These are phyloP conservation scores for Eucalyptus grandis DNA, from an alignment of 345 rosid species.

Conservation along the genomic window DNA sequence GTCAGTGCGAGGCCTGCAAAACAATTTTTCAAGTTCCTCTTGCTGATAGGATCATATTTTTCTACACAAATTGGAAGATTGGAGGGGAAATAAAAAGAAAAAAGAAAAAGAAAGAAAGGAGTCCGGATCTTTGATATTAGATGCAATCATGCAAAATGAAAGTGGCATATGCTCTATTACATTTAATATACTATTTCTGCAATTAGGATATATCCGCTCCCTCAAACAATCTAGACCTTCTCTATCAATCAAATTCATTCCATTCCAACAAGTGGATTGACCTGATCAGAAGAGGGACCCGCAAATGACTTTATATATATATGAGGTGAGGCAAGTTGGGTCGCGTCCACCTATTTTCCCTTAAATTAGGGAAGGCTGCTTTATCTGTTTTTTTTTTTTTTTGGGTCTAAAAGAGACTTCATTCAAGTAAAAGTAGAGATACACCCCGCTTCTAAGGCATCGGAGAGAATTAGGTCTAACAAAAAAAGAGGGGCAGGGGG, in stretches of 20 bases:
- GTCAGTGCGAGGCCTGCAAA: fast-evolving
- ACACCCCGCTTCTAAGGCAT: too few relatives aligned
- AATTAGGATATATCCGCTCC: background rate
- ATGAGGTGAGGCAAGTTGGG: background rate
- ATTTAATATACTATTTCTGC: background rate
- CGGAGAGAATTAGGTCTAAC: too few relatives aligned
- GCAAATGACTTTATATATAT: background rate
- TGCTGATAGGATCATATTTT: background rate
- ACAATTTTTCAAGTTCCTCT: too few relatives aligned
- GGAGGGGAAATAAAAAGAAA: too few relatives aligned
- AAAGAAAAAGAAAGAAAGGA: too few relatives aligned
- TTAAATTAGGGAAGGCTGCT: background rate
- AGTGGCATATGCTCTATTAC: background rate
- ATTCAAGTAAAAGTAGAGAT: too few relatives aligned
- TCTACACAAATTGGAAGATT: background rate
- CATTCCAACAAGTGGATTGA: background rate
- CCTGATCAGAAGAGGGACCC: background rate
- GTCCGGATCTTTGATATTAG: background rate
- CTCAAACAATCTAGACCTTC: background rate
- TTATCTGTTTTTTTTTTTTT: too few relatives aligned
- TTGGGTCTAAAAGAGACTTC: too few relatives aligned
- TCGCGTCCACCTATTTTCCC: background rate
- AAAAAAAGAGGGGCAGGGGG: too few relatives aligned
- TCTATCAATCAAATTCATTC: background rate
- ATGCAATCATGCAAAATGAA: background rate